phyloP scores from a whole-genome alignment of 2,329 filamentous ascomycete genomes.

The Alternaria sp. region DNA sequence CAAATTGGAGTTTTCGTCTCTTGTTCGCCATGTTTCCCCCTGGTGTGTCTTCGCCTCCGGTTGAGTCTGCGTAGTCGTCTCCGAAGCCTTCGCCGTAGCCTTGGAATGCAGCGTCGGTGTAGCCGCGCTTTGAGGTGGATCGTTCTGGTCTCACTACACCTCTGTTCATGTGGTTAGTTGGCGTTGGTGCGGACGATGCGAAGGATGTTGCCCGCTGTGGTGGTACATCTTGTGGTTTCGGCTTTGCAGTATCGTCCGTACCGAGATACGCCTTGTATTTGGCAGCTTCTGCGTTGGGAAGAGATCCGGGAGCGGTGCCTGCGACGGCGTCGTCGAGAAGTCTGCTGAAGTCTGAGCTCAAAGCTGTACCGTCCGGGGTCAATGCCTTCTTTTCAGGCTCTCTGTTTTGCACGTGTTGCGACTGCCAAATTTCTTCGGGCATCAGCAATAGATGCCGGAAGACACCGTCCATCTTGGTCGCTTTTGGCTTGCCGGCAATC shows the following conservation, averaged over 20 bases:
- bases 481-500: conserved; percentile 60
- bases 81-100: conserved; percentile 76
- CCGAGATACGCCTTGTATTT: conserved; percentile 57
- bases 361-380: conserved; percentile 39
- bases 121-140: conserved; percentile 75
- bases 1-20: conserved; percentile 48
- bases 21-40: conserved; percentile 42
- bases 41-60: conserved; percentile 72
- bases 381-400: conserved; percentile 47
- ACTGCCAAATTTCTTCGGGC: conserved; percentile 54
- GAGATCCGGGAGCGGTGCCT: conserved; percentile 54
- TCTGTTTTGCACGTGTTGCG: conserved; percentile 52
- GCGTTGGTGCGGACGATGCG: conserved; percentile 37
- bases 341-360: conserved; percentile 36
- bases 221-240: conserved; percentile 40
- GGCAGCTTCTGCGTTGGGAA: conserved; percentile 53
- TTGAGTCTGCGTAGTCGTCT: conserved; percentile 75
- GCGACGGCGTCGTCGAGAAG: conserved; percentile 54
- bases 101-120: conserved; percentile 76
- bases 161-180: conserved; percentile 48
- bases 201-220: conserved; percentile 34
- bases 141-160: conserved; percentile 68
- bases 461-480: conserved; percentile 52
- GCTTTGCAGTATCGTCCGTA: conserved; percentile 52
- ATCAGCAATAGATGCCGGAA: conserved; percentile 49